Base-by-base conservation (phyloP, 2,329 filamentous ascomycete species). In the Bipolaris zeicola region DNA sequence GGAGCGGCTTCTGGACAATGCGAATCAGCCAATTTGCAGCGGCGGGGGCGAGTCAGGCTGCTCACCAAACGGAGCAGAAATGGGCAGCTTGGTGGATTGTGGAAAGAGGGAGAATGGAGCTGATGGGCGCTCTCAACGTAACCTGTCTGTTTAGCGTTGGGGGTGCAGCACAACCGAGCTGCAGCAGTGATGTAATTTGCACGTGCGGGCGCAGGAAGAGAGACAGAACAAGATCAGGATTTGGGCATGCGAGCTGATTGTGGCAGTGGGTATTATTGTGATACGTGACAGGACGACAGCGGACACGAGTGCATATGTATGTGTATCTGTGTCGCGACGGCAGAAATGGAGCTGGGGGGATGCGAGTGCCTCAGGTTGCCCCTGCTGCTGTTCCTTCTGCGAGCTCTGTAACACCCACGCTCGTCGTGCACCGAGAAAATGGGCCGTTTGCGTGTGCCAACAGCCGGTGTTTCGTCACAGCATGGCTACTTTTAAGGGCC, bases 121-220 rank as follows among this genome's bases (percentile, higher is more conserved):
- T 58, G 58, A 54, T 49, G 55, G 51, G 52, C 47, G 44, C 50
- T 50, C 50, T 46, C 38, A 37, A 47, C 43, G 56, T 33, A 49
- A 52, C 38, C 55, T 55, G 55, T 42, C 49, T 46, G 55, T 55
- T 53, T 61, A 52, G 58, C 51, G 58, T 46, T 62, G 56, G 54
- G 57, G 38, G 54, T 38, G 48, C 34, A 55, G 50, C 48, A 56
- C 65, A 63, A 54, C 59, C 55, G 60, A 63, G 66, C 60, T 65
- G 53, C 52, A 52, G 48, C 51, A 49, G 60, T 68, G 66, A 69
- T 68, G 66, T 69, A 67, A 68, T 67, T 42, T 54, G 65, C 66
- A 68, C 66, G 65, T 68, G 66, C 65, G 26, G 55, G 60, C 58
- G 64, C 62, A 64, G 66, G 61, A 62, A 50, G 51, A 53, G 26